A percentile compares a stretch with the other conserved stretches of the same genome.
These are phyloP conservation scores for Microsporum canis DNA, from an alignment of 2,329 filamentous ascomycete genomes.

Conservation along the genomic window DNA sequence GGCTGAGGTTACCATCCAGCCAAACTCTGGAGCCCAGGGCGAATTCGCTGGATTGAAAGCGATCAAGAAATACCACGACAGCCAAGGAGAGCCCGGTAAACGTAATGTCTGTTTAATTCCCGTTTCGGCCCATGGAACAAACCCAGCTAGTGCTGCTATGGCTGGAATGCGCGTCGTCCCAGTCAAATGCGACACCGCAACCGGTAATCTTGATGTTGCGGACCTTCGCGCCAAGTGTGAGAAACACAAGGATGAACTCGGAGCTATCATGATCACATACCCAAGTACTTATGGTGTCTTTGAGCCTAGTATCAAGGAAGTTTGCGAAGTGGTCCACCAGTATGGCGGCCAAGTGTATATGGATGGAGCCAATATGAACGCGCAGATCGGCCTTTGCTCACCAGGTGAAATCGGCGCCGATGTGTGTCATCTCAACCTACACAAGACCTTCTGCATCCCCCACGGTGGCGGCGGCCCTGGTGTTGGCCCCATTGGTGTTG, in stretches of 20 bases:
- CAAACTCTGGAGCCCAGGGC: constrained; percentile 91
- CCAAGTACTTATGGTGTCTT: constrained; percentile 92
- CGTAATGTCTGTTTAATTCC: constrained; percentile 91
- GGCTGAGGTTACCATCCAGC: constrained; percentile 78
- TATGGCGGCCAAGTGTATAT: constrained; percentile 93
- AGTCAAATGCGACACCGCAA: constrained; percentile 77
- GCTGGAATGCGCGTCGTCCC: constrained; percentile 88
- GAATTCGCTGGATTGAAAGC: constrained; percentile 84
- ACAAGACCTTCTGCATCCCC: constrained; percentile 98
- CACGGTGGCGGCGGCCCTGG: constrained; percentile 91
- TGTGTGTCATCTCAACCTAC: constrained; percentile 91
- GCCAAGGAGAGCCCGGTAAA: constrained; percentile 48
- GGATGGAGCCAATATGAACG: constrained; percentile 98
- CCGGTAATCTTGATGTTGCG: constrained; percentile 76
- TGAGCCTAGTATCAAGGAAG: constrained; percentile 77
- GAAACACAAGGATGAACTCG: constrained; percentile 74
- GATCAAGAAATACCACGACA: constrained; percentile 73
- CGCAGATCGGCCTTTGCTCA: constrained; percentile 88
- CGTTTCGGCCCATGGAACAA: constrained; percentile 89
- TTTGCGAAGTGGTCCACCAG: constrained; percentile 72
- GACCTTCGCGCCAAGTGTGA: constrained; percentile 83
- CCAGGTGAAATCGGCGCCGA: constrained; percentile 92
- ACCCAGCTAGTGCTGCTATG: constrained; percentile 91
- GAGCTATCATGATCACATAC: constrained; percentile 94
- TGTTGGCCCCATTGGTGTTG: constrained; percentile 87